Base-by-base conservation (phyloP, 2,329 filamentous ascomycete species). In the Aureobasidium sp. region DNA sequence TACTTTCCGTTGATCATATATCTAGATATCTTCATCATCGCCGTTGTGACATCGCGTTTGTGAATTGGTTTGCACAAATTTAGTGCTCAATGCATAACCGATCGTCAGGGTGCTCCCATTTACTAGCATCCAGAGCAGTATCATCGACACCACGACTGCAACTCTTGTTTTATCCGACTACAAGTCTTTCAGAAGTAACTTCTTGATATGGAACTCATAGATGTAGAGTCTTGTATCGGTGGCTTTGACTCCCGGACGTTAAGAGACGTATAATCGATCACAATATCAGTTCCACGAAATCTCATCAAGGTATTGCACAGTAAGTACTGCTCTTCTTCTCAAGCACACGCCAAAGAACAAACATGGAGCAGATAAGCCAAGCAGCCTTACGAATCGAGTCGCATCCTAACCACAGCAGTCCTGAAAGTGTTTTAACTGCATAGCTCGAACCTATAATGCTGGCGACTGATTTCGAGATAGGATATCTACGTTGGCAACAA, bases 111-210 rank as follows among this genome's bases (percentile, higher is more conserved):
- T 49, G 29, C 4, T 3, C n/a, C n/a, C 46, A 17, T 5, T 23
- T 13, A 21, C 46, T 2, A 49, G n/a, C 17, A 33, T 21, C n/a
- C 13, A 10, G 11, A 49, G n/a, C 27, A 33, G 17, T 49, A 31
- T 21, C 19, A 19, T 13, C 11, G 21, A n/a, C 1, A 21, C n/a
- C 9, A 21, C 4, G 25, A 9, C 5, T 3, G 9, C n/a, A 49
- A 7, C 5, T 21, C n/a, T 31, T 1, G 7, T 13, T 21, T 2
- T 33, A 7, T 3, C 1, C 3, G 1, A 8, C 6, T 13, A 0
- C 4, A 25, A 3, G 1, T 27, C 10, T 45, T 11, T 15, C 13
- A 25, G 19, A 25, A 4, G 19, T 10, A 9, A 29, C 27, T 29
- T 29, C 27, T 29, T 29, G 27, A 9, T 29, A 29, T 9, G 9